These are phyloP conservation scores for Verbena officinalis DNA, from an alignment of 257 asterid species.

Conservation along the genomic window DNA sequence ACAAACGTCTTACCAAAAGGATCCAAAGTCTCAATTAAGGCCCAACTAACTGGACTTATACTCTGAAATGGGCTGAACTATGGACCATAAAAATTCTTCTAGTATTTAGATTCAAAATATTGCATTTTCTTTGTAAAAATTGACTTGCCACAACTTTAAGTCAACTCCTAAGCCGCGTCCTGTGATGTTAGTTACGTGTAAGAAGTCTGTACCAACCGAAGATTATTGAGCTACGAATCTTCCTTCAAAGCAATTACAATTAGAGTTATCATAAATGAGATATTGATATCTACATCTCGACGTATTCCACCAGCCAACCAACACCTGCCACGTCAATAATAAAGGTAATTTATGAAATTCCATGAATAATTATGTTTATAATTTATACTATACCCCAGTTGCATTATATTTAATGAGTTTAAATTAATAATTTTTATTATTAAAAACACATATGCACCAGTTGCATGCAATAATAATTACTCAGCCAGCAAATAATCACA, in stretches of 20 bases:
- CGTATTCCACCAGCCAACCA: slow-evolving; percentile 4
- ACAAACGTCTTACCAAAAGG: background rate
- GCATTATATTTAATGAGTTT: too few species aligned
- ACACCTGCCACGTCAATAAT: background rate
- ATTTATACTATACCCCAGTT: too few species aligned
- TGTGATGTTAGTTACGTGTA: background rate
- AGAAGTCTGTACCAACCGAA: slow-evolving; percentile 16
- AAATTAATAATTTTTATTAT: too few species aligned
- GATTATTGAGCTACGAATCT: slow-evolving; percentile 11
- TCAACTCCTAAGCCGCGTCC: background rate
- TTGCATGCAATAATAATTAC: background rate
- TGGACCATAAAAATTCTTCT: too few species aligned
- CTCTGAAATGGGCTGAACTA: background rate
- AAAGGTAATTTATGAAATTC: background rate
- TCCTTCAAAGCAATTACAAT: slow-evolving; percentile 17
- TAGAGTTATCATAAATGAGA: too few species aligned
- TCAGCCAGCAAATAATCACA: background rate
- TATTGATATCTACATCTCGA: background rate
- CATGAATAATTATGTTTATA: too few species aligned
- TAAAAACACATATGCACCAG: slow-evolving; percentile 1
- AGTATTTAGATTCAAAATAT: too few species aligned
- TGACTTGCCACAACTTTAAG: too few species aligned
- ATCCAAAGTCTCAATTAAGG: background rate
- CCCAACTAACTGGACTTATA: background rate
- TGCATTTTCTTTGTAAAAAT: too few species aligned